These are phyloP conservation scores for Globisporangium megalacanthum DNA, from an alignment of 352 stramenopile genomes.

Conservation along the genomic window DNA sequence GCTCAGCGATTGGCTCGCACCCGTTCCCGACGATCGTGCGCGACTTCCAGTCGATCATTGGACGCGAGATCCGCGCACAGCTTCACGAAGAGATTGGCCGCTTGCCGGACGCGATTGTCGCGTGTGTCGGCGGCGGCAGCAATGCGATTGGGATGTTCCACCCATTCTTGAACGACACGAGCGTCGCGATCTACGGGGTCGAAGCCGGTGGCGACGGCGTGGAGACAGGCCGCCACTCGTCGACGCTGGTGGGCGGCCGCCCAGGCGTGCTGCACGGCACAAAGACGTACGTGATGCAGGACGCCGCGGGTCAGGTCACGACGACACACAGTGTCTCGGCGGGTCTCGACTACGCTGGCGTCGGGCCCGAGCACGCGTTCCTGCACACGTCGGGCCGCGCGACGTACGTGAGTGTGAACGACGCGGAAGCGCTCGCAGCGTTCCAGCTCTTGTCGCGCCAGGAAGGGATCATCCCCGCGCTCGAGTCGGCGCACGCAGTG, in stretches of 20 bases:
- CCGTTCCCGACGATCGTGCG: conserved; percentile 98
- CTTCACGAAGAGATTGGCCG: conserved; percentile 93
- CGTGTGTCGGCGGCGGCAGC: conserved; percentile 96
- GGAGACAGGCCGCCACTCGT: conserved; percentile 89
- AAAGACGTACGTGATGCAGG: conserved; percentile 97
- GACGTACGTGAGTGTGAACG: conserved; percentile 95
- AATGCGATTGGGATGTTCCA: conserved; percentile 99
- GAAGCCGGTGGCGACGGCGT: conserved; percentile 95
- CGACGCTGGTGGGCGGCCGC: conserved; percentile 91
- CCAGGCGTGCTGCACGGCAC: conserved; percentile 97
- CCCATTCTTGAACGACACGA: conserved; percentile 93
- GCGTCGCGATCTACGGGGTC: conserved; percentile 93
- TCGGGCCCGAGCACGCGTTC: conserved; percentile 96
- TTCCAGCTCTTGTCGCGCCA: conserved; percentile 94
- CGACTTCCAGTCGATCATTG: conserved; percentile 97
- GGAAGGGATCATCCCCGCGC: conserved; percentile 97
- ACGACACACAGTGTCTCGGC: conserved; percentile 95
- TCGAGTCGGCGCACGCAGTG: conserved; percentile 96
- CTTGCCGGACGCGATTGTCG: conserved; percentile 95
- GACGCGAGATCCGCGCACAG: conserved; percentile 91
- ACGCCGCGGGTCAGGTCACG: conserved; percentile 91
- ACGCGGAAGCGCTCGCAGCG: conserved; percentile 95
- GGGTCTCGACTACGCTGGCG: conserved; percentile 97
- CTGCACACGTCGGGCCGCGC: conserved; percentile 94
- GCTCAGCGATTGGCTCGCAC: conserved; percentile 96